Conservation (phyloP, 345 rosid species). For the Pugionium cornutum region DNA sequence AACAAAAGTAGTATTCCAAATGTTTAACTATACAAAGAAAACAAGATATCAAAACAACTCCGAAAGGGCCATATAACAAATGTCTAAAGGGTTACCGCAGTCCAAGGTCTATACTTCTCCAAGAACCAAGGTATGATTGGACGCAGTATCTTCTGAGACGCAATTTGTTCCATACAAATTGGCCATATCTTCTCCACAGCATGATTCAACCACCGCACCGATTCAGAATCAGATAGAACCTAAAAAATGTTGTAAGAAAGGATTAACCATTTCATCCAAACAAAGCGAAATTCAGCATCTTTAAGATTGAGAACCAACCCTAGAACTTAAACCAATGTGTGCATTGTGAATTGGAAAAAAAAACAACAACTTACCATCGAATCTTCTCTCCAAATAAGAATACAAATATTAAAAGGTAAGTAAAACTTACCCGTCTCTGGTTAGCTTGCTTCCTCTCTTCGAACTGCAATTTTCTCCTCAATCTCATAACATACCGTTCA, state of each 20-base stretch:
- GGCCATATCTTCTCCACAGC: slow-evolving; percentile 93
- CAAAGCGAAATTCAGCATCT: neutral
- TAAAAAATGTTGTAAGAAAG: slow-evolving; percentile 30
- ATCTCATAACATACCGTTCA: slow-evolving; percentile 59
- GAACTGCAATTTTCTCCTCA: slow-evolving; percentile 60
- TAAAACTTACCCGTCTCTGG: slow-evolving; percentile 63
- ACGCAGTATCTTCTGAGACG: slow-evolving; percentile 84
- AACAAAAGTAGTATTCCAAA: neutral
- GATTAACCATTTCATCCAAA: neutral
- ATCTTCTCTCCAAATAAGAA: slow-evolving; percentile 8
- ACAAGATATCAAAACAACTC: neutral
- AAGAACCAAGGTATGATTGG: slow-evolving; percentile 98
- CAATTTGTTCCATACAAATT: slow-evolving; percentile 83
- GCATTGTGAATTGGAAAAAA: neutral
- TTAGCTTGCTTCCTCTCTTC: slow-evolving; percentile 66
- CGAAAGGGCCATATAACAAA: neutral
- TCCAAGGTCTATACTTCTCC: slow-evolving; percentile 97
- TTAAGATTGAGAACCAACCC: neutral
- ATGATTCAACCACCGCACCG: slow-evolving; percentile 89
- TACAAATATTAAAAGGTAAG: neutral
- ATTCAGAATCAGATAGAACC: slow-evolving; percentile 86
- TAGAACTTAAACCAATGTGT: neutral
- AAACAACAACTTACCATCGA: neutral
- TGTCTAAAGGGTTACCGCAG: slow-evolving; percentile 55
- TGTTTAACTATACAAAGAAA: neutral